Evolutionary conservation across 2,329 filamentous ascomycete genomes (phyloP).

Genomic region (Sporothrix pallida): DNA sequence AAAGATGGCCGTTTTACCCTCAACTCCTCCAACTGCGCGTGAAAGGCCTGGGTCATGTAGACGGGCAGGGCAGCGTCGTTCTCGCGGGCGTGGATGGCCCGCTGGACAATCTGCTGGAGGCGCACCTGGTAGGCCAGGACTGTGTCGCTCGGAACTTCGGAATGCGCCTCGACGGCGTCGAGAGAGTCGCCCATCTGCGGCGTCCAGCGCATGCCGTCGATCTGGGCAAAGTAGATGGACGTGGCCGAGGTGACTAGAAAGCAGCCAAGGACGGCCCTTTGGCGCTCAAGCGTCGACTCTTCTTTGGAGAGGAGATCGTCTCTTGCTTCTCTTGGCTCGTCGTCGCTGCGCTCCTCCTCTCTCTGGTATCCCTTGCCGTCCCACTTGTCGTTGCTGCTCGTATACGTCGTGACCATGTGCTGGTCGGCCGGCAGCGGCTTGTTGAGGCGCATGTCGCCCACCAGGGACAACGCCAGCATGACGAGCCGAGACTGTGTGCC

Average conservation of each 20-base stretch:
- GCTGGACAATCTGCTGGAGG: constrained; percentile 49
- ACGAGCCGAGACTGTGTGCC: constrained; percentile 39
- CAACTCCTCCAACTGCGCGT: constrained; percentile 10
- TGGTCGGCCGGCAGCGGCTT: constrained; percentile 35
- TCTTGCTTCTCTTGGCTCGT: too few relatives aligned
- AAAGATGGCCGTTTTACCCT: background rate
- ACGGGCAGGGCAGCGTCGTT: background rate
- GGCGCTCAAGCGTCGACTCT: constrained; percentile 54
- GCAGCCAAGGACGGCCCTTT: constrained; percentile 54
- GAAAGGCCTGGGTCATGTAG: background rate
- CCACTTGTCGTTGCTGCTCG: background rate
- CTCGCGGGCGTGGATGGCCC: constrained; percentile 36
- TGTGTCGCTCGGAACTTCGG: constrained; percentile 52
- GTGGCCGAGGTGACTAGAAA: constrained; percentile 49
- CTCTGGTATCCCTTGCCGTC: background rate
- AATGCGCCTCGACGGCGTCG: constrained; percentile 53
- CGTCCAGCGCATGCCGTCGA: constrained; percentile 62
- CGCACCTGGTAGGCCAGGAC: constrained; percentile 52
- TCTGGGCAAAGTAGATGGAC: constrained; percentile 48
- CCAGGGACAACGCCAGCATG: constrained; percentile 50
- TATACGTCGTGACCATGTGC: constrained; percentile 26
- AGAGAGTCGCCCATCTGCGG: constrained; percentile 64
- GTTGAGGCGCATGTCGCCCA: constrained; percentile 54
- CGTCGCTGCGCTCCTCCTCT: too few relatives aligned
- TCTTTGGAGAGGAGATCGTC: constrained; percentile 29